A percentile compares a stretch with the other conserved stretches of the same genome.
These are phyloP conservation scores for Mycena rebaudengoi DNA, from an alignment of 768 basidiomycete species.

Conservation along the genomic window DNA sequence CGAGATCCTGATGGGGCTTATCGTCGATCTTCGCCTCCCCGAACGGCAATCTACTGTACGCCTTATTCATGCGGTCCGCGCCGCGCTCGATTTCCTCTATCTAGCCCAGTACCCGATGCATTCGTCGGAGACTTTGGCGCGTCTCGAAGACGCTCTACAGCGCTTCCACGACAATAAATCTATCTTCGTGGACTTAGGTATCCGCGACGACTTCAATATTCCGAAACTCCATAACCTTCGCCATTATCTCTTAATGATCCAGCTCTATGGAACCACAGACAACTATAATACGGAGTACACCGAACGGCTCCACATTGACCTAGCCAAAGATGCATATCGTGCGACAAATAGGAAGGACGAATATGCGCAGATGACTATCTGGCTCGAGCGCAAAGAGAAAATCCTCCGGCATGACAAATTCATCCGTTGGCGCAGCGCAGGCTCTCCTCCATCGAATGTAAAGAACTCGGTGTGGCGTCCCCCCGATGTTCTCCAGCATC, in stretches of 20 bases:
- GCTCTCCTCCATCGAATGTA: neutral
- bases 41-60: neutral
- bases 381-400: slow-evolving; percentile 46
- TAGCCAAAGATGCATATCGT: slow-evolving; percentile 42
- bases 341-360: slow-evolving; percentile 37
- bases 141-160: neutral
- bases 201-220: slow-evolving; percentile 44
- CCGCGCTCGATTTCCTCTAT: slow-evolving; percentile 2
- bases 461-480: neutral
- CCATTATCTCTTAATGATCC: slow-evolving; percentile 39
- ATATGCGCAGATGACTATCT: slow-evolving; percentile 49
- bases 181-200: slow-evolving; percentile 23
- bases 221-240: slow-evolving; percentile 43
- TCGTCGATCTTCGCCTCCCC: neutral
- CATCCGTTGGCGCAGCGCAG: slow-evolving; percentile 26
- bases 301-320: slow-evolving; percentile 31
- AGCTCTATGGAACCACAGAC: slow-evolving; percentile 36
- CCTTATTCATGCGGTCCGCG: slow-evolving; percentile 7
- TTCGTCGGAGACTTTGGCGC: neutral
- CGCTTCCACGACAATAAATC: slow-evolving; percentile 9
- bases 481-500: neutral
- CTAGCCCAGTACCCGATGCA: slow-evolving; percentile 9
- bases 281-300: slow-evolving; percentile 45
- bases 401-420: slow-evolving; percentile 25
- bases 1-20: slow-evolving; percentile 7